phyloP scores from a whole-genome alignment of 306 rosid species.

The Acacia melanoxylon region DNA sequence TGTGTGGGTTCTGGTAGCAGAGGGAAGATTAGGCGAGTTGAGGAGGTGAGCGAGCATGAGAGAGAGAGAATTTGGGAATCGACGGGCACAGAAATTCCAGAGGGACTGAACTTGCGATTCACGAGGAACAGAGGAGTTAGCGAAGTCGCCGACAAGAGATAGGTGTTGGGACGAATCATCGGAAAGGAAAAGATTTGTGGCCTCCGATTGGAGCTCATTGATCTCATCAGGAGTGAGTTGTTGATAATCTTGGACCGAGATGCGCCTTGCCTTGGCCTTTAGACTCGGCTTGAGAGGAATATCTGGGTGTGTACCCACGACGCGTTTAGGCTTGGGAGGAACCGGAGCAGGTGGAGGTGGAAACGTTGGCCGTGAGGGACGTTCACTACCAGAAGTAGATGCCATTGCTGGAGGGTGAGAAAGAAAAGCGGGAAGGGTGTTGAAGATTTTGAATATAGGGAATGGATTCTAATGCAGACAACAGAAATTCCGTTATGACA shows the following conservation, averaged over 20 bases:
- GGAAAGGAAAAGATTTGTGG: not conserved
- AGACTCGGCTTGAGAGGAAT: not conserved
- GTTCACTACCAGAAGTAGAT: not conserved
- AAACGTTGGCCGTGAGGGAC: not conserved
- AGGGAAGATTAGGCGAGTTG: not conserved
- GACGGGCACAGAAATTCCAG: not conserved
- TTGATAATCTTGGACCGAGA: not conserved
- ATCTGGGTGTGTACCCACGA: not conserved
- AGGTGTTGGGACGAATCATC: not conserved
- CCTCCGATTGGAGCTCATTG: not conserved
- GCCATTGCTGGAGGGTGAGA: not conserved
- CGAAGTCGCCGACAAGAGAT: not conserved
- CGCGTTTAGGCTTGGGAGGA: too few relatives aligned
- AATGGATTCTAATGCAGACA: too few relatives aligned
- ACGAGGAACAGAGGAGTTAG: not conserved
- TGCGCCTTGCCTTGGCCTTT: not conserved
- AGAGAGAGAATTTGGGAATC: constrained; percentile 27
- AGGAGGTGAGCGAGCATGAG: constrained; percentile 26
- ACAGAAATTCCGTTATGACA: not conserved
- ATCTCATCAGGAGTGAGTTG: not conserved
- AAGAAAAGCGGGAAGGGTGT: not conserved
- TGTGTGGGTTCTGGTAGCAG: not conserved
- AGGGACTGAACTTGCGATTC: not conserved
- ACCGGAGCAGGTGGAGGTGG: not conserved
- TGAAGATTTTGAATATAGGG: not conserved